Conservation (phyloP, 257 asterid species). For the Gynochthodes officinalis region DNA sequence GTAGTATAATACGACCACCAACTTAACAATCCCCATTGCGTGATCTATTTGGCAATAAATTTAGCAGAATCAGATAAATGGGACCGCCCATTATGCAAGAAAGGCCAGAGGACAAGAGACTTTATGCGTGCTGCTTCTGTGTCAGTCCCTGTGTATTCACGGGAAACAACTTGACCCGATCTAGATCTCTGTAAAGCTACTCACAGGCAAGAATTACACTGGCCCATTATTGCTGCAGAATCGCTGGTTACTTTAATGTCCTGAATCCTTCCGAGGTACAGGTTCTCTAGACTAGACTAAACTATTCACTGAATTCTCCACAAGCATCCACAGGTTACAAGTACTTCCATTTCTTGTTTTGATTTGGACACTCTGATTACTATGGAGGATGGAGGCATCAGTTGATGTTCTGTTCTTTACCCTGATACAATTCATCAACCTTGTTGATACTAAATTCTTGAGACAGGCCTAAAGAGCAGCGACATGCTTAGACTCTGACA, state of each 20-base stretch:
- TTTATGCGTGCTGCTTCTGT: slow-evolving; percentile 19
- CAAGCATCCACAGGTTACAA: not conserved
- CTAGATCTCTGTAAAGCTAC: slow-evolving; percentile 57
- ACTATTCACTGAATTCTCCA: not conserved
- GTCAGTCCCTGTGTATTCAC: slow-evolving; percentile 22
- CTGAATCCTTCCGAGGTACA: slow-evolving; percentile 9
- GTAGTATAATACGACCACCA: not conserved
- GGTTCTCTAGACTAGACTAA: not conserved
- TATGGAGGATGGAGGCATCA: not conserved
- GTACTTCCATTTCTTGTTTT: not conserved
- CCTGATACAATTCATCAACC: slow-evolving; percentile 1
- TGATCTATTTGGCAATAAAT: not conserved
- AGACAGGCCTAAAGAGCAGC: not conserved
- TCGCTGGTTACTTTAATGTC: slow-evolving; percentile 5
- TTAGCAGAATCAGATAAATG: slow-evolving; percentile 34
- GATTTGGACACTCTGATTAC: not conserved
- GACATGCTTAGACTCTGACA: not conserved
- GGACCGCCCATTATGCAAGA: slow-evolving; percentile 28
- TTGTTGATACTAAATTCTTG: not conserved
- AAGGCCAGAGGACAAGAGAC: slow-evolving; percentile 42
- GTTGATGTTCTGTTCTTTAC: slow-evolving; percentile 5
- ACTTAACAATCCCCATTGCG: not conserved
- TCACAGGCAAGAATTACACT: slow-evolving; percentile 48
- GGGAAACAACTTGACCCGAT: slow-evolving; percentile 57
- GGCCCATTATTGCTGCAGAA: slow-evolving; percentile 30